phyloP scores from a whole-genome alignment of 495 filamentous ascomycete genomes.

The Neurospora discreta region DNA sequence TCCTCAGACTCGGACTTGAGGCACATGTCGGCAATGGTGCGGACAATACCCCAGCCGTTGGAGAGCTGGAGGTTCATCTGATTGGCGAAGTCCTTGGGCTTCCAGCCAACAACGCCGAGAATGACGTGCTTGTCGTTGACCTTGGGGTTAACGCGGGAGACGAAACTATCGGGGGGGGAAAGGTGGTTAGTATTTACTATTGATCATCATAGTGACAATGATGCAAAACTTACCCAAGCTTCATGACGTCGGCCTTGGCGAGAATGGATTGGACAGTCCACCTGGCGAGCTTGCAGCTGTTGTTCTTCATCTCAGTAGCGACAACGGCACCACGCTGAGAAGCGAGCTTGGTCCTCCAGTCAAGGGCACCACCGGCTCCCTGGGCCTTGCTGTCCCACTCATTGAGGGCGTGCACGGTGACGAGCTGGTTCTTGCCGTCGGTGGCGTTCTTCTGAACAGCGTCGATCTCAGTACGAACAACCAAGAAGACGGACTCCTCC shows the following conservation, averaged over 20 bases:
- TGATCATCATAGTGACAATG: slow-evolving; percentile 10
- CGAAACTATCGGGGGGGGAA: slow-evolving; percentile 48
- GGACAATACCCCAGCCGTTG: slow-evolving; percentile 98
- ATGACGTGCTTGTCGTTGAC: slow-evolving; percentile 82
- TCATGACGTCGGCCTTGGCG: slow-evolving; percentile 92
- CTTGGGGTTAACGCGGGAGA: slow-evolving; percentile 87
- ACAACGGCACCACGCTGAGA: slow-evolving; percentile 92
- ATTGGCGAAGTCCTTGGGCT: slow-evolving; percentile 87
- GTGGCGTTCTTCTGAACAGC: slow-evolving; percentile 89
- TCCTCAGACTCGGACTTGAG: slow-evolving; percentile 49
- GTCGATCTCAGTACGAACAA: slow-evolving; percentile 94
- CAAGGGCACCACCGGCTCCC: slow-evolving; percentile 82
- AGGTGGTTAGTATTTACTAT: slow-evolving; percentile 1
- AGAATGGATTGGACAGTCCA: slow-evolving; percentile 96
- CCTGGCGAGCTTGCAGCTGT: slow-evolving; percentile 90
- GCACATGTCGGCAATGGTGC: slow-evolving; percentile 90
- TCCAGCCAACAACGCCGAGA: slow-evolving; percentile 92
- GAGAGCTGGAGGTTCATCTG: slow-evolving; percentile 96
- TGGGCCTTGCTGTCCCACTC: slow-evolving; percentile 98
- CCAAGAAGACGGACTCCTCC: slow-evolving; percentile 81
- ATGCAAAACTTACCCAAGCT: slow-evolving; percentile 61
- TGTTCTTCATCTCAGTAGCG: slow-evolving; percentile 99
- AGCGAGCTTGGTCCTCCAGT: slow-evolving; percentile 90
- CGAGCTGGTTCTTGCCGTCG: slow-evolving; percentile 74
- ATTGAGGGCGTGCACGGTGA: slow-evolving; percentile 93